phyloP scores from a whole-genome alignment of 805 yeast species.

The Candida gorgasii region DNA sequence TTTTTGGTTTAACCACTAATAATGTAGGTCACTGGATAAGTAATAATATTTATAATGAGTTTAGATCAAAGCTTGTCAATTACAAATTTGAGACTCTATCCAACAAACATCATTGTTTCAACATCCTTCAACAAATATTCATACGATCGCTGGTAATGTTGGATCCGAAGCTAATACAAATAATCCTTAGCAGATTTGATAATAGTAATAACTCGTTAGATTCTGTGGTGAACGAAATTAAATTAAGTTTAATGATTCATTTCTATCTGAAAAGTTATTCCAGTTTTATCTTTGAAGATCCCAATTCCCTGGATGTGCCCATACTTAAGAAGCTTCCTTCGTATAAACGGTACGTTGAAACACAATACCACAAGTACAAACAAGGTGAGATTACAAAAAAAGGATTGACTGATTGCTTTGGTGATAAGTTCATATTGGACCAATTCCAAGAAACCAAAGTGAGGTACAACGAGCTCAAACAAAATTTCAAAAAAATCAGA shows the following conservation, averaged over 20 bases:
- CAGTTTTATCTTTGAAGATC: conserved; percentile 19
- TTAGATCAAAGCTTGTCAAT: conserved; percentile 28
- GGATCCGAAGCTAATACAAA: conserved; percentile 24
- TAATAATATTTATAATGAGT: conserved; percentile 30
- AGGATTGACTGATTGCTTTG: conserved; percentile 10
- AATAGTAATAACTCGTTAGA: conserved; percentile 44
- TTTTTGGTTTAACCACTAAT: conserved; percentile 37
- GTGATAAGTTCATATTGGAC: conserved; percentile 12
- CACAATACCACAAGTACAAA: conserved; percentile 13
- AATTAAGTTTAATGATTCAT: conserved; percentile 39
- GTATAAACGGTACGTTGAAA: conserved; percentile 36
- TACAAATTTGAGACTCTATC: conserved; percentile 36
- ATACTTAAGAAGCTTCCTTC: conserved; percentile 35
- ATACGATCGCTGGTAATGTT: conserved; percentile 19
- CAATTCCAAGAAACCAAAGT: conserved; percentile 17
- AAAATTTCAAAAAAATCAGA: conserved; percentile 26
- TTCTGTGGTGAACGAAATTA: conserved; percentile 36
- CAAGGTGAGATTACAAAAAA: not conserved
- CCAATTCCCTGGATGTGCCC: conserved; percentile 15
- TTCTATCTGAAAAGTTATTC: conserved; percentile 41
- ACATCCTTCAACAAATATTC: conserved; percentile 35
- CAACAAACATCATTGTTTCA: conserved; percentile 29
- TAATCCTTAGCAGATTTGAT: conserved; percentile 35
- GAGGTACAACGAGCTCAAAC: conserved; percentile 25
- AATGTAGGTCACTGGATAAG: conserved; percentile 41